Percentiles rank a stretch among this genome's conserved stretches.
phyloP scores from a whole-genome alignment of 1,284 basidiomycete species.

The Butyriboletus appendiculatus region DNA sequence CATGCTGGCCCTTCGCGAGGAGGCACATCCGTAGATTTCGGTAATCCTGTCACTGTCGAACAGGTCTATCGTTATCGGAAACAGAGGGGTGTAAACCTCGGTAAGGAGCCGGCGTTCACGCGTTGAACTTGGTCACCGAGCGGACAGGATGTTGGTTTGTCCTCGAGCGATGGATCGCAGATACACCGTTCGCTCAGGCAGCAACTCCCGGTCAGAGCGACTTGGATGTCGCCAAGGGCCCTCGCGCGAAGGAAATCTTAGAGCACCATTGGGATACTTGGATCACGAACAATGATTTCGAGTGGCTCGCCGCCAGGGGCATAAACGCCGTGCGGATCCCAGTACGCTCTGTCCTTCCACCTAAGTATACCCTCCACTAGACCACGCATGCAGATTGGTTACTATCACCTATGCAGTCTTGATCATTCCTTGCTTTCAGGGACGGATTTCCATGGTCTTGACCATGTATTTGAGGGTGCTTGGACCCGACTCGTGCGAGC shows the following conservation, averaged over 20 bases:
- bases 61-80: constrained; percentile 65
- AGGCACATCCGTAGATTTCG: constrained; percentile 6
- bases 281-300: constrained; percentile 71
- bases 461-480: constrained; percentile 66
- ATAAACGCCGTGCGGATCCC: constrained; percentile 86
- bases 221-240: constrained; percentile 70
- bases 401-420: constrained; percentile 69
- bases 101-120: constrained; percentile 39
- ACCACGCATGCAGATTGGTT: constrained; percentile 61
- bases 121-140: constrained; percentile 9
- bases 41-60: constrained; percentile 21
- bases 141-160: constrained; percentile 73
- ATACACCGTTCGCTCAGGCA: constrained; percentile 56
- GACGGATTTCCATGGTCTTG: constrained; percentile 70
- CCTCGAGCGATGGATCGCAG: constrained; percentile 74
- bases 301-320: constrained; percentile 73
- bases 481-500: constrained; percentile 72
- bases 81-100: constrained; percentile 84
- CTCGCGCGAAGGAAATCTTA: constrained; percentile 59
- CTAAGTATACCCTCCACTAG: background rate
- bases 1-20: constrained; percentile 1
- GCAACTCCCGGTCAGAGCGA: constrained; percentile 65
- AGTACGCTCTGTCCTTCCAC: constrained; percentile 43
- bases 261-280: constrained; percentile 84
- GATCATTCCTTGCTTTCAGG: constrained; percentile 64